Base-by-base conservation (phyloP, 1,139 yeast genomes). In the Ashbya aceris region DNA sequence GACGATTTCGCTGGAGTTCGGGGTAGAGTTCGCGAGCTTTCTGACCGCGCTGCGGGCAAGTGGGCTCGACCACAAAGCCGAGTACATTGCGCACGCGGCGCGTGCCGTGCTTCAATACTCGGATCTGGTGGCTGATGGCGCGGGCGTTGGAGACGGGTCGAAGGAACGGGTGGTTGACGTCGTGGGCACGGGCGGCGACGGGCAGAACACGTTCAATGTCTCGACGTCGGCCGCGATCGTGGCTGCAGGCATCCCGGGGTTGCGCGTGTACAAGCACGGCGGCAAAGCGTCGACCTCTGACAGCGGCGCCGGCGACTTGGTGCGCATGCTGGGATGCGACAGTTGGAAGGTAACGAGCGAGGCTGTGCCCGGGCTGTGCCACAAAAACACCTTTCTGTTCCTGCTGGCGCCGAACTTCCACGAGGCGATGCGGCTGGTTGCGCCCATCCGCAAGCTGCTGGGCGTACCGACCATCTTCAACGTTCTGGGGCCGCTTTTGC, bases 181-280 rank as follows among this genome's bases (percentile, higher is more conserved):
- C 33, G 98, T 91, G 7, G 98, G 98, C 1, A 91, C 98, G 0
- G 98, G 98, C 27, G 98, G 98, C 6, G 98, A 91, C 58, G 96
- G 96, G 3, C 96, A 91, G 59, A 82, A 91, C 59, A 91, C 98
- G 0, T 91, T 91, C 65, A 91, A 91, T 57, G 98, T 91, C 1
- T 83, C 95, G 7, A 91, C 98, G 0, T 85, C 96, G 1, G 72
- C 96, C 1, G 96, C 96, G 0, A 86, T 91, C 41, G 87, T 91
- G 4, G 94, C 89, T 1, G 85, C 96, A 0, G 98, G 98, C 4
- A 82, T 85, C 70, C 55, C 58, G 7, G 87, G 87, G 1, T 62
- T 87, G 40, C 74, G 76, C 23, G 79, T 89, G 12, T 85, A 95
- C 61, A 89, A 78, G 45, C 98, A 91, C 60, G 98, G 98, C 20